These are phyloP conservation scores for Grammothele lineata DNA, from an alignment of 768 basidiomycete species.

Conservation along the genomic window DNA sequence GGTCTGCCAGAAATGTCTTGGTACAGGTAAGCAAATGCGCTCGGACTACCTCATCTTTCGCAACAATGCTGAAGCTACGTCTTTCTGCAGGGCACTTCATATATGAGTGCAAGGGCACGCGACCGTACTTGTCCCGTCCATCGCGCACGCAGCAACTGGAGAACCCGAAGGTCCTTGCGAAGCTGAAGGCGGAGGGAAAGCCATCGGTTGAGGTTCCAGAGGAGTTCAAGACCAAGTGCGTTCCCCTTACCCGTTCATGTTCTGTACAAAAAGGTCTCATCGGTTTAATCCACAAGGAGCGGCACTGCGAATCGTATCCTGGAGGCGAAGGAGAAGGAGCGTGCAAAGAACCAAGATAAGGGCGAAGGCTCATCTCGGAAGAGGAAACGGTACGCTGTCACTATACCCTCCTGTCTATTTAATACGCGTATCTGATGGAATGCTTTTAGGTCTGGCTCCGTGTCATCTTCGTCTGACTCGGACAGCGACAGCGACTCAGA, in stretches of 20 bases:
- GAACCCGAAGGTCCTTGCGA: slow-evolving; percentile 64
- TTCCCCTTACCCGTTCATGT: slow-evolving; percentile 7
- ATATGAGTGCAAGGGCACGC: slow-evolving; percentile 79
- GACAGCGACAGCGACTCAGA: slow-evolving; percentile 15
- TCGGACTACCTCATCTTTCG: not conserved
- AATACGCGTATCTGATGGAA: not conserved
- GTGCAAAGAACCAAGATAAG: slow-evolving; percentile 36
- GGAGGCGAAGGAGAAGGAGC: slow-evolving; percentile 76
- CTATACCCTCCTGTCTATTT: not conserved
- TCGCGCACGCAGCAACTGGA: slow-evolving; percentile 85
- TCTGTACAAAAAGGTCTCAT: too few relatives aligned
- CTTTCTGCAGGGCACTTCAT: slow-evolving; percentile 72
- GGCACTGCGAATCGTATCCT: slow-evolving; percentile 86
- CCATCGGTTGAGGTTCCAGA: slow-evolving; percentile 85
- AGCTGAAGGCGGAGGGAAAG: slow-evolving; percentile 64
- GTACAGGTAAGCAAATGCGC: slow-evolving; percentile 44
- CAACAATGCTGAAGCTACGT: not conserved
- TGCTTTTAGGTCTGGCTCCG: slow-evolving; percentile 8
- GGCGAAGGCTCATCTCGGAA: slow-evolving; percentile 23
- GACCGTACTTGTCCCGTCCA: slow-evolving; percentile 86
- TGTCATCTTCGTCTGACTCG: slow-evolving; percentile 6
- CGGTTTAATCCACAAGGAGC: too few relatives aligned
- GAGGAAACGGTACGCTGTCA: slow-evolving; percentile 28
- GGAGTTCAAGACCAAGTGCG: slow-evolving; percentile 82
- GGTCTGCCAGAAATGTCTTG: slow-evolving; percentile 79